A percentile compares a stretch with the other conserved stretches of the same genome.
Conservation (phyloP, 139 green algal genomes). For the Volvox reticuliferus region DNA sequence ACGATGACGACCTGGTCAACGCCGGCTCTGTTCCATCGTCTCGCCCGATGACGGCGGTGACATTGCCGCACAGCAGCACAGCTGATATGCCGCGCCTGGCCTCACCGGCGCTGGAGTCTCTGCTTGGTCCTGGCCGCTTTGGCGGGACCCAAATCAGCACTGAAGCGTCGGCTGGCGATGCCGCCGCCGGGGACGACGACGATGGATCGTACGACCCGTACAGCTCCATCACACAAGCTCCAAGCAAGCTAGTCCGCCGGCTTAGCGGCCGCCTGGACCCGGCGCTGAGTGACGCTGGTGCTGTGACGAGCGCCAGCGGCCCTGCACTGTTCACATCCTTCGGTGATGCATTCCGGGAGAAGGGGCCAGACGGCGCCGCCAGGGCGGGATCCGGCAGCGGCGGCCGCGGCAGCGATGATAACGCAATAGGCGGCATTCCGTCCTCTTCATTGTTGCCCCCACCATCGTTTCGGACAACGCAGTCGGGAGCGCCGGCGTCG, state of each 20-base stretch:
- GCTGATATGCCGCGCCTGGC: constrained; percentile 30
- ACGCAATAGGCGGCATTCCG: background rate
- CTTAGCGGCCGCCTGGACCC: background rate
- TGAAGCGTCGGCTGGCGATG: background rate
- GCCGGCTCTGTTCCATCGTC: constrained; percentile 4
- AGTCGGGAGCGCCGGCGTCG: background rate
- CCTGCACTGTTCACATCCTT: constrained; percentile 41
- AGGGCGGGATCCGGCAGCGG: background rate
- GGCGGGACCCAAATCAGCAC: background rate
- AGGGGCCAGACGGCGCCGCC: background rate
- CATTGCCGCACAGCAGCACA: background rate
- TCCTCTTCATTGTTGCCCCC: background rate
- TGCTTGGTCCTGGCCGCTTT: background rate
- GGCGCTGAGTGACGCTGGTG: background rate
- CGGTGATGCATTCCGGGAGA: constrained; percentile 17
- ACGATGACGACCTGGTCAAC: constrained; percentile 1
- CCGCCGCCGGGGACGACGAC: background rate
- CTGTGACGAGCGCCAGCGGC: constrained; percentile 19
- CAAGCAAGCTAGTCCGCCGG: background rate
- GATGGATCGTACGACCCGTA: background rate
- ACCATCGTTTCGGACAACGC: background rate
- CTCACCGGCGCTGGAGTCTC: background rate
- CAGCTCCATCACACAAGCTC: background rate
- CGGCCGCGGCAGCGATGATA: background rate
- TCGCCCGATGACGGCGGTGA: background rate